These are phyloP conservation scores for Penicillium pancosmium DNA, from an alignment of 495 filamentous ascomycete species.

Conservation along the genomic window DNA sequence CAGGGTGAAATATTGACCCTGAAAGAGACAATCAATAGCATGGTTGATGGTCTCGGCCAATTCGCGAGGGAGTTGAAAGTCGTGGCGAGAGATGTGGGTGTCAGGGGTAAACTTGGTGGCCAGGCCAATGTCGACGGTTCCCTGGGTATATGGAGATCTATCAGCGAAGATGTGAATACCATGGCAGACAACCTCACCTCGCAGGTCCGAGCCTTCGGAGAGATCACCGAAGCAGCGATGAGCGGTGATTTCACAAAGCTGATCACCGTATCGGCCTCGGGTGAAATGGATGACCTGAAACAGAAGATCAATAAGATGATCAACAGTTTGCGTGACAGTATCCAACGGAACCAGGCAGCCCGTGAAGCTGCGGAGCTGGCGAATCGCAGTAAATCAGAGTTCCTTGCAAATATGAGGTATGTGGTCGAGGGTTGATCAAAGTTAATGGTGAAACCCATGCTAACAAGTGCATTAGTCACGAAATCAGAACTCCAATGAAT, in stretches of 20 bases:
- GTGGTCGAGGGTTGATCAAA: neutral
- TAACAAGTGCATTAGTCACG: slow-evolving; percentile 53
- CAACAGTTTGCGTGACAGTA: slow-evolving; percentile 72
- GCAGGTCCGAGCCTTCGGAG: slow-evolving; percentile 89
- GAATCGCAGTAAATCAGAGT: slow-evolving; percentile 64
- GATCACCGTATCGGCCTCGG: slow-evolving; percentile 88
- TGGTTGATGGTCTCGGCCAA: slow-evolving; percentile 88
- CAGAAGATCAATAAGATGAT: slow-evolving; percentile 97
- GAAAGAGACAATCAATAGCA: slow-evolving; percentile 93
- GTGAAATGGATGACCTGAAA: slow-evolving; percentile 95
- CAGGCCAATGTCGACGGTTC: slow-evolving; percentile 89
- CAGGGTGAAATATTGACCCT: slow-evolving; percentile 86
- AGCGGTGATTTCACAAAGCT: slow-evolving; percentile 85
- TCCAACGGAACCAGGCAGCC: slow-evolving; percentile 39
- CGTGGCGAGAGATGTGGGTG: slow-evolving; percentile 90
- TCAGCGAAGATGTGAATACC: slow-evolving; percentile 76
- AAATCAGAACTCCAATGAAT: slow-evolving; percentile 76
- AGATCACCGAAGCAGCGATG: slow-evolving; percentile 90
- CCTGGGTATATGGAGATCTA: slow-evolving; percentile 93
- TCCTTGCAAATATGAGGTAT: slow-evolving; percentile 77
- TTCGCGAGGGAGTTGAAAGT: slow-evolving; percentile 95
- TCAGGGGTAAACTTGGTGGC: slow-evolving; percentile 85
- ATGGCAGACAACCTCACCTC: slow-evolving; percentile 91
- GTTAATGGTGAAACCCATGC: neutral
- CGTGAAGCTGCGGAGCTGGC: slow-evolving; percentile 58